phyloP scores from a whole-genome alignment of 345 rosid species.

The Salix brachista region DNA sequence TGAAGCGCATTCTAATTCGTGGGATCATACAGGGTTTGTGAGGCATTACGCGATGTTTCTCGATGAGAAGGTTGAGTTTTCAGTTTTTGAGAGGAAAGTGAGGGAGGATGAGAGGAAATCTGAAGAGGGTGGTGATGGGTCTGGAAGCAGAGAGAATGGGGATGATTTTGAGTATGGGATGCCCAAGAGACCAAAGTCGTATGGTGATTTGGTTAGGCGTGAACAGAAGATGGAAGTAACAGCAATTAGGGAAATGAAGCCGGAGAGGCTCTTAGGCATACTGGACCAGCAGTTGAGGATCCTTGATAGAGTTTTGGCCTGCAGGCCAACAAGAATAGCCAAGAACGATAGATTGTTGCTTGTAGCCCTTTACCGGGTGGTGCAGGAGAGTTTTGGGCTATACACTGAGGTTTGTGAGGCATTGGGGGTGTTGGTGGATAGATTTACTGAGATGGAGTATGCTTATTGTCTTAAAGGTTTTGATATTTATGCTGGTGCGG shows the following conservation, averaged over 20 bases:
- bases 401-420: slow-evolving; percentile 18
- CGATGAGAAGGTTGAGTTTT: slow-evolving; percentile 70
- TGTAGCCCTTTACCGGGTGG: slow-evolving; percentile 9
- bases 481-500: slow-evolving; percentile 23
- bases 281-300: slow-evolving; percentile 15
- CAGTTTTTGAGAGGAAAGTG: slow-evolving; percentile 43
- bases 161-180: slow-evolving; percentile 12
- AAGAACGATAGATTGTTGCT: slow-evolving; percentile 20
- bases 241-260: slow-evolving; percentile 12
- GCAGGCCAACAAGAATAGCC: slow-evolving; percentile 20
- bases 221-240: slow-evolving; percentile 1
- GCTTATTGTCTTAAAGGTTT: slow-evolving; percentile 18
- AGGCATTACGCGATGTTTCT: slow-evolving; percentile 66
- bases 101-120: neutral
- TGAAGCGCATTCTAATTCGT: slow-evolving; percentile 71
- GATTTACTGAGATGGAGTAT: slow-evolving; percentile 26
- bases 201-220: slow-evolving; percentile 4
- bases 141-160: slow-evolving; percentile 1
- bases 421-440: slow-evolving; percentile 19
- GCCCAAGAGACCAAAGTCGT: slow-evolving; percentile 6
- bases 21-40: slow-evolving; percentile 85
- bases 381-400: slow-evolving; percentile 24
- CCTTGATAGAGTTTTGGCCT: slow-evolving; percentile 22
- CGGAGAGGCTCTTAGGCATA: slow-evolving; percentile 16
- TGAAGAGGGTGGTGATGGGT: slow-evolving; percentile 13